Evolutionary conservation across 2,329 filamentous ascomycete species (phyloP), one percentile per base, ranked within the genome.

Genomic region (Pseudogymnoascus sp.): DNA sequence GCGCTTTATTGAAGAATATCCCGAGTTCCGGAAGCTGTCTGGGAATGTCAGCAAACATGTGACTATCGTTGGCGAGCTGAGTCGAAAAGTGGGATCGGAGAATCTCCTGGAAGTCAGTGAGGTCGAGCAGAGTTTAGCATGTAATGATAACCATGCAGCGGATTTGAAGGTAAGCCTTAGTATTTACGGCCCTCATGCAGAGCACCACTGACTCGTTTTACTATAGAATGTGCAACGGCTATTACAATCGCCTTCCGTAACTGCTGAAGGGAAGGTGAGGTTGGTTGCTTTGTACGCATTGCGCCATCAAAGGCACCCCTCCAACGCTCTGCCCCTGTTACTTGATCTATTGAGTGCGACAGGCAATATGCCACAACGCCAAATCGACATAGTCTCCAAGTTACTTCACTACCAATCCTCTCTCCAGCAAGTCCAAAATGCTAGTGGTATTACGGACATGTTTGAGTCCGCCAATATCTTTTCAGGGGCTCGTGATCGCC

Each of bases 31-130:
- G 63, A 96, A 97, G 71, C 84, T 99, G 1, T 97, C 94, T 1
- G 92, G 94, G 37, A 99, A 99, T 68, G 94, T 99, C 61, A 97
- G 92, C 77, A 99, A 99, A 73, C 94, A 99, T 72, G 95, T 99
- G 62, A 96, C 94, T 0, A 79, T 99, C 21, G 94, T 99, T 21
- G 92, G 92, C 0, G 95, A 99, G 72, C 81, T 99, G 40, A 97
- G 92, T 73, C 84, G 93, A 62, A 85, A 90, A 62, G 92, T 99
- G 12, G 89, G 88, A 5, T 85, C 88, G 39, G 90, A 97, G 68
- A 91, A 86, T 68, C 76, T 99, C 39, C 80, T 99, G n/a, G 94
- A 99, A 74, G 92, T 97, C 62, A 96, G 92, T 74, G 94, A 99
- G 77, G 81, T 97, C 55, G 94, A 99, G 76, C 94, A 99, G 74